Evolutionary conservation across 495 filamentous ascomycete species (phyloP), one percentile per base, ranked within the genome.

Genomic region (Trichoderma virens): DNA sequence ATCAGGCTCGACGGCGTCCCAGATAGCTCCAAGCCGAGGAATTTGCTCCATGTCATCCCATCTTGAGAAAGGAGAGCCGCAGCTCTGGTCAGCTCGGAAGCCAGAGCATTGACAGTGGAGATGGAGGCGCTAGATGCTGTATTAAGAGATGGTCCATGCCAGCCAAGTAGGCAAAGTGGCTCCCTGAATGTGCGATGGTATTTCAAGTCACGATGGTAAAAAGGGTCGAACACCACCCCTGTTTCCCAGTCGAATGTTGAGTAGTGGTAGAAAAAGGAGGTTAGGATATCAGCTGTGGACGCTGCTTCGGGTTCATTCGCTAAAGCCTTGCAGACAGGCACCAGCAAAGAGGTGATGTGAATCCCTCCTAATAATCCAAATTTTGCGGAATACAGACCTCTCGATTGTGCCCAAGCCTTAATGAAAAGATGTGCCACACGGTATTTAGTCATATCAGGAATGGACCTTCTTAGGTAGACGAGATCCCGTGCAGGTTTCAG

Each of bases 311-410:
- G 60, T 3, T 66, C 34, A 0, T 60, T 64, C 18, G 75, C 67
- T 3, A 84, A 64, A 2, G 79, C 73, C 67, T 86, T 87, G 68
- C 72, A 76, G 0, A 86, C 74, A 30, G 78, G 75, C 5, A 78
- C 74, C 13, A 88, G 73, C 62, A 88, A 70, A 23, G 87, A 67
- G 5, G 83, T 76, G 47, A 88, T 80, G 65, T 87, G 85, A 41
- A 85, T 81, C 8, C 82, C 83, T 11, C 79, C 75, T 4, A 88
- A 72, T 66, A 81, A 84, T 0, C 85, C 85, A 66, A 86, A 85
- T 25, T 78, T 77, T 1, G 83, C 77, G 0, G 82, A 74, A 67
- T 84, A 87, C 45, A 87, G 76, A 18, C 85, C 85, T 9, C 82
- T 76, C 13, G 73, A 70, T 54, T 76, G 76, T 9, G 84, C 79